Evolutionary conservation across 2,329 filamentous ascomycete genomes (phyloP).

Genomic region (Zopfia rhizophila): DNA sequence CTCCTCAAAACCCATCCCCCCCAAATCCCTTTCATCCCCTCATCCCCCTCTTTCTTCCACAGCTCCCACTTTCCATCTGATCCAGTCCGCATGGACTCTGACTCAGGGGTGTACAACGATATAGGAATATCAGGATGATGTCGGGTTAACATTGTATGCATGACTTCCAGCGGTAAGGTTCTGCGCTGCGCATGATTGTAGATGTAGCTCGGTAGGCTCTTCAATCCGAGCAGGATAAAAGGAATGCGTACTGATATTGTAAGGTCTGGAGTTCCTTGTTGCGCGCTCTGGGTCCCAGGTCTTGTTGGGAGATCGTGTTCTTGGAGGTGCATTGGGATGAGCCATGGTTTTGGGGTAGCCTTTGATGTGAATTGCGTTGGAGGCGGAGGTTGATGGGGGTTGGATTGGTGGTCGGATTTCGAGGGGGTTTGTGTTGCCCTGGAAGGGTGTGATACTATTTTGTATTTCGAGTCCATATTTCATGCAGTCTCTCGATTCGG

Average conservation of each 20-base stretch:
- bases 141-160: constrained; percentile 1
- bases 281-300: no score
- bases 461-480: no score
- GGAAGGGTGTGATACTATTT: no score
- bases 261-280: background rate
- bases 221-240: constrained; percentile 21
- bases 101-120: background rate
- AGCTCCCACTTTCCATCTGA: background rate
- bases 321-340: background rate
- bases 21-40: background rate
- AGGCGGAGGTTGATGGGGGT: no score
- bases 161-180: constrained; percentile 4
- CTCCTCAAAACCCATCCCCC: background rate
- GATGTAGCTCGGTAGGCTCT: constrained; percentile 3
- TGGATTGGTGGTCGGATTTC: no score
- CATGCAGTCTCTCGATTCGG: no score
- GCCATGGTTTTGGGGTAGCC: background rate
- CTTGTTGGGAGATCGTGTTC: background rate
- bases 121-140: constrained; percentile 11
- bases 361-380: constrained; percentile 2
- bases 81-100: background rate
- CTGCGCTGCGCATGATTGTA: constrained; percentile 1
- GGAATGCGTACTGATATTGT: constrained; percentile 16
- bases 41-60: background rate
- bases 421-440: constrained; percentile 2